Percentiles rank a stretch among this genome's conserved stretches.
phyloP scores from a whole-genome alignment of 208 protist species.

The Naegleria fowleri region DNA sequence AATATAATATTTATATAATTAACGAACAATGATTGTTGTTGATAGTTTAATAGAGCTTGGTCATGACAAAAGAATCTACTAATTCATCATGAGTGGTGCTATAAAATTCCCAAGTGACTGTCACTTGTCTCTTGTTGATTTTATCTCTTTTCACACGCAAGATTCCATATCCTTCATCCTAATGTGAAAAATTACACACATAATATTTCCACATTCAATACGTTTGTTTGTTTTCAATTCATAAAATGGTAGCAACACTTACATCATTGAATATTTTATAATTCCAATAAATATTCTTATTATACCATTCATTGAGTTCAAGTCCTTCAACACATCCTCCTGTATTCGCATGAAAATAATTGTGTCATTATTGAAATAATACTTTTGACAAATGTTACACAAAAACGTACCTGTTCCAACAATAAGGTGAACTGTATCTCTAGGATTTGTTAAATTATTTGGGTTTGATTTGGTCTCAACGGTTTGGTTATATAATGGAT shows the following conservation, averaged over 20 bases:
- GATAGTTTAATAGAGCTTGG: neutral
- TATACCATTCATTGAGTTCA: neutral
- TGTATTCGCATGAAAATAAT: no score
- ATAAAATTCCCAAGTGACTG: neutral
- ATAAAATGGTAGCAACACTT: no score
- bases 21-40: no score
- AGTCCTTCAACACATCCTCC: neutral
- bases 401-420: neutral
- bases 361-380: no score
- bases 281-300: neutral
- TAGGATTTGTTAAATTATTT: neutral
- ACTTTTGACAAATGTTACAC: no score
- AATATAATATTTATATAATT: no score
- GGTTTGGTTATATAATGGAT: neutral
- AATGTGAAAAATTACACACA: no score
- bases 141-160: neutral
- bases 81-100: neutral
- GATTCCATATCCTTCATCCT: neutral
- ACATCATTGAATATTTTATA: neutral
- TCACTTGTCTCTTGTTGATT: neutral
- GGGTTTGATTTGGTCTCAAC: neutral
- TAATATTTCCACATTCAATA: no score
- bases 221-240: no score
- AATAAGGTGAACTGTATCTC: neutral
- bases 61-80: neutral